Evolutionary conservation across 1,284 basidiomycete genomes (phyloP), one percentile per base, ranked within the genome.

Genomic region (Phenoliferia sp.): DNA sequence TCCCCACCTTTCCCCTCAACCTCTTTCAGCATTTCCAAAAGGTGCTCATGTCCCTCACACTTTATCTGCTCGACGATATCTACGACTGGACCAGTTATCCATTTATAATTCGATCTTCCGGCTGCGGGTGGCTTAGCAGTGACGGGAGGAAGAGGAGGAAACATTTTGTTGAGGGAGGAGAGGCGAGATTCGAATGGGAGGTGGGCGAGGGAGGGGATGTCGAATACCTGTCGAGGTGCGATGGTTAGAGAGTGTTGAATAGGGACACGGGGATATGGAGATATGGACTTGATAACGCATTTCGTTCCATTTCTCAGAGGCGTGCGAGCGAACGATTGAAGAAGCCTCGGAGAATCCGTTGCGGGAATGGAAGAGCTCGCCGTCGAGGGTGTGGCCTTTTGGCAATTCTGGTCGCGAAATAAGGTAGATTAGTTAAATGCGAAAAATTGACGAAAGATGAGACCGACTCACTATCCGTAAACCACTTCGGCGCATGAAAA

Each of bases 1-100:
- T 88, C 87, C 0, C 87, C 87, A 22, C 86, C 86, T 3, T 84
- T 69, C 2, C 73, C 74, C 75, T 87, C 84, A 15, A 88, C 79
- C 62, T 84, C 81, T 72, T 85, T 82, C 66, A 88, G 80, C 70
- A 82, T 81, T 58, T 83, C 81, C 0, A 84, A 77, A 3, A 88
- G 82, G 71, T 88, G 85, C 15, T 84, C 79, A 17, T 81, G 79
- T 61, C 78, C 79, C 62, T 78, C 79, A 34, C 83, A 86, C 61
- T 80, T 70, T 65, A 82, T 80, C 26, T 88, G 86, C 67, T 83
- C 80, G 28, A 88, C 84, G 9, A 87, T 79, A 5, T 78, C 77
- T 55, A 87, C n/a, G 76, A 79, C 10, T 80, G 79, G 59, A 77
- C n/a, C 34, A 12, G 26, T 59, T 33, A 9, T 35, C 32, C 29